phyloP scores from a whole-genome alignment of 345 rosid species.

The Arabis alpina region DNA sequence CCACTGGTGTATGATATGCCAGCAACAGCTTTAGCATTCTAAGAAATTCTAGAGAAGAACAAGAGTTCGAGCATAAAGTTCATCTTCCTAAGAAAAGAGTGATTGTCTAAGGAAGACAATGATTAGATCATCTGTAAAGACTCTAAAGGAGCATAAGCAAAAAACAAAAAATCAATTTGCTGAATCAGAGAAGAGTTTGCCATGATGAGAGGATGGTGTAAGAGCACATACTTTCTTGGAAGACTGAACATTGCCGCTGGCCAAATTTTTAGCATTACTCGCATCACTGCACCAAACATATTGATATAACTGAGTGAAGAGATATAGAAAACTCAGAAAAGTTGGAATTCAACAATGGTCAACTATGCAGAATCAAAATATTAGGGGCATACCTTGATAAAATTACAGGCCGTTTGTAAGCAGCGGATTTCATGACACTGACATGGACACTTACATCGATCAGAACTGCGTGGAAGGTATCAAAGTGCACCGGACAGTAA shows the following conservation, averaged over 20 bases:
- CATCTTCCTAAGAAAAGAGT: background rate
- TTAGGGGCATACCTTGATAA: conserved; percentile 67
- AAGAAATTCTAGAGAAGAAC: conserved; percentile 11
- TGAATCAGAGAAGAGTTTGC: conserved; percentile 7
- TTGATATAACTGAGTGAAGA: conserved; percentile 4
- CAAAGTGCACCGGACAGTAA: conserved; percentile 94
- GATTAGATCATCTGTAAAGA: background rate
- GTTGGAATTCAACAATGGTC: conserved; percentile 13
- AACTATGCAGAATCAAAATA: conserved; percentile 28
- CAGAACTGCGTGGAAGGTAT: conserved; percentile 79
- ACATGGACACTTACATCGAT: conserved; percentile 82
- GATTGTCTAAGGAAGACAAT: background rate
- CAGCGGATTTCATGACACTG: conserved; percentile 67
- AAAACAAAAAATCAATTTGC: background rate
- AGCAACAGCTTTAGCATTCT: background rate
- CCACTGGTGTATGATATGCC: conserved; percentile 6
- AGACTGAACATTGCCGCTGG: conserved; percentile 51
- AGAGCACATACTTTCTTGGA: conserved; percentile 61
- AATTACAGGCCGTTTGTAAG: conserved; percentile 49
- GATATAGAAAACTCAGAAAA: background rate
- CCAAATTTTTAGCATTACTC: conserved; percentile 42
- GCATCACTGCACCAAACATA: conserved; percentile 56
- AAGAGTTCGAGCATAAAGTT: conserved; percentile 9
- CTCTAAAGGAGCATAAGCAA: conserved; percentile 6
- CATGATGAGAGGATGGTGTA: conserved; percentile 7